These are phyloP conservation scores for Eremomyces bilateralis DNA, from an alignment of 495 filamentous ascomycete species.

Conservation along the genomic window DNA sequence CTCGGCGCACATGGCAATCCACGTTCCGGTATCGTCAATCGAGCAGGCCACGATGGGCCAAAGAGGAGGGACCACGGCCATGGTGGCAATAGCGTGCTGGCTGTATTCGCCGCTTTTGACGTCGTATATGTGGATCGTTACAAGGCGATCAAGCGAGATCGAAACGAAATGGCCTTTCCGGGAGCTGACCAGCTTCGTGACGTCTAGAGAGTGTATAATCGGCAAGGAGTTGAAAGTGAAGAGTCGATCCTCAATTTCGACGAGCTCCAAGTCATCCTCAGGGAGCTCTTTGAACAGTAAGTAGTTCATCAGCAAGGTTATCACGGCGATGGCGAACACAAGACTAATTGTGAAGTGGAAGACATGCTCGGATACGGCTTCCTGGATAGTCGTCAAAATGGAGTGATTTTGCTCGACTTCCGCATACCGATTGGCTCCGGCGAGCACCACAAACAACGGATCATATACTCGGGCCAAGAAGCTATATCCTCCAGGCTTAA, in stretches of 20 bases:
- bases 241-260: conserved; percentile 25
- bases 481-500: conserved; percentile 42
- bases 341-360: conserved; percentile 31
- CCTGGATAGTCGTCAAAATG: conserved; percentile 27
- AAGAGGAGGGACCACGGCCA: conserved; percentile 19
- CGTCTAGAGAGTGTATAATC: conserved; percentile 37
- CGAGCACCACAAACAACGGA: conserved; percentile 42
- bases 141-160: conserved; percentile 38
- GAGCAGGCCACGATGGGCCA: conserved; percentile 36
- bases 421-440: conserved; percentile 34
- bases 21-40: conserved; percentile 35
- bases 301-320: conserved; percentile 43
- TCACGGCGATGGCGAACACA: conserved; percentile 28
- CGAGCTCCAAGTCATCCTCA: conserved; percentile 4
- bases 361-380: conserved; percentile 34
- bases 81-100: conserved; percentile 19
- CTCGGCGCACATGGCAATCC: conserved; percentile 39
- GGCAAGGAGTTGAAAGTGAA: conserved; percentile 35
- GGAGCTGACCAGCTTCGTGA: conserved; percentile 35
- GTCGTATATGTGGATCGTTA: conserved; percentile 31
- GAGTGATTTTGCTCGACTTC: conserved; percentile 16
- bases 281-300: conserved; percentile 32
- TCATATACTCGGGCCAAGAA: conserved; percentile 46
- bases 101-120: conserved; percentile 13
- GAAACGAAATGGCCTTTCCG: conserved; percentile 38